Base-by-base conservation (phyloP, 2,329 filamentous ascomycete genomes). In the Alternaria dauci region DNA sequence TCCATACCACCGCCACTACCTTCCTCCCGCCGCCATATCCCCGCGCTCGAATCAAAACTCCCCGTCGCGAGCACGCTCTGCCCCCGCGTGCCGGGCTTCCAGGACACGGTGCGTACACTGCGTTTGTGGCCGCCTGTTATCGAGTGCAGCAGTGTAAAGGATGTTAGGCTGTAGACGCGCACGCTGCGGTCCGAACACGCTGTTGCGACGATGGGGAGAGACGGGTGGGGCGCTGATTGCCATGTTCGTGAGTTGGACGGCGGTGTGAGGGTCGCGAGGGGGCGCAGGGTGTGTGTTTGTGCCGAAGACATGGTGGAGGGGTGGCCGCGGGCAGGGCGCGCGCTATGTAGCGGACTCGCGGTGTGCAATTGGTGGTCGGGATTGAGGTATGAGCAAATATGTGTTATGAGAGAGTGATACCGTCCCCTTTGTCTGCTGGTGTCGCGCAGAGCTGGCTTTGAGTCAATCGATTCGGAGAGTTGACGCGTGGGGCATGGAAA, bases 21-120 rank as follows among this genome's bases (percentile, higher is more conserved):
- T 86, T 89, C 94, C 89, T 96, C 70, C 91, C 87, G 9, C 58
- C 81, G 71, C 83, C 83, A 84, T 34, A 85, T 82, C 1, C 93
- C 95, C 2, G 94, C 94, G 1, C 92, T 96, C 16, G 92, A 90
- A 78, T 99, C 95, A 76, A 99, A 99, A 76, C 91, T 95, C 4
- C 93, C 95, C 0, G 94, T 97, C 5, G 94, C 94, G 16, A 98
- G 86, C 44, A 94, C 92, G 57, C 91, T 89, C 75, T 78, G 72
- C 20, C 83, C 85, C 14, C 85, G 81, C 1, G 67, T 71, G 11
- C 85, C 85, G 0, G 94, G 93, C 80, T 96, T 96, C 95, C 95
- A 99, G 38, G 92, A 89, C 20, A 89, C 88, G 51, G 88, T 88
- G 56, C 95, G 88, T n/a, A 99, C 89, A 70, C 91, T 95, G 58